Evolutionary conservation across 2,329 filamentous ascomycete genomes (phyloP), one percentile per base, ranked within the genome.

Genomic region (Ilyonectria mors-panacis): DNA sequence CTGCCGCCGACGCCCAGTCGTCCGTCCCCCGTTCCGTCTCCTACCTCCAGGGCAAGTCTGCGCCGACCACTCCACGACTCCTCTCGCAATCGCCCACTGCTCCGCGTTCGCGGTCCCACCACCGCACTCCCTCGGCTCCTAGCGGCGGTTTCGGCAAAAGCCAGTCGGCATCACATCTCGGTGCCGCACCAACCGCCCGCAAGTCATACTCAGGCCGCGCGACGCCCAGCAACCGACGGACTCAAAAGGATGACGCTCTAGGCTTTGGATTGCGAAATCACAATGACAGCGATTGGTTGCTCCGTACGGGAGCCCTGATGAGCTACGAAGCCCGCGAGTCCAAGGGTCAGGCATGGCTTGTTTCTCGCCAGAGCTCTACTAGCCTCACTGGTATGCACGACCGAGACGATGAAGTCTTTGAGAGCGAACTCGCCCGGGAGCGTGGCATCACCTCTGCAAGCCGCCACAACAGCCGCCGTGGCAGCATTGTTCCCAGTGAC

Each of bases 321-420:
- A 87, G 87, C 63, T 86, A 85, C 58, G 88, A 90, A 76, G 84
- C 89, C 19, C 84, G 90, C 63, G 91, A 93, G 76, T 90, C 84
- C 74, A 92, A 92, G 79, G 91, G 91, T 15, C 90, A 93, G 78
- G 82, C 87, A 15, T 93, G 91, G 91, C 85, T 93, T 21, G 83
- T 88, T n/a, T 88, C 89, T 26, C 85, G 89, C 53, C 88, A 87
- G 61, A 91, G 89, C 76, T 91, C 89, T 2, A 92, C 89, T 9
- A 91, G 87, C 74, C 83, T 92, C 19, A 81, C 85, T 1, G 87
- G 84, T 26, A 78, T 85, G 75, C 82, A 80, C 8, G 85, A 88
- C 37, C 81, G 82, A 4, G 87, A 88, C 4, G 86, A 89, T 44
- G 85, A 86, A 66, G 84, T 82, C 12, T 83, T 87, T 65, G 85